These are phyloP conservation scores for Takashimella koratensis DNA, from an alignment of 1,284 basidiomycete genomes.

Conservation along the genomic window DNA sequence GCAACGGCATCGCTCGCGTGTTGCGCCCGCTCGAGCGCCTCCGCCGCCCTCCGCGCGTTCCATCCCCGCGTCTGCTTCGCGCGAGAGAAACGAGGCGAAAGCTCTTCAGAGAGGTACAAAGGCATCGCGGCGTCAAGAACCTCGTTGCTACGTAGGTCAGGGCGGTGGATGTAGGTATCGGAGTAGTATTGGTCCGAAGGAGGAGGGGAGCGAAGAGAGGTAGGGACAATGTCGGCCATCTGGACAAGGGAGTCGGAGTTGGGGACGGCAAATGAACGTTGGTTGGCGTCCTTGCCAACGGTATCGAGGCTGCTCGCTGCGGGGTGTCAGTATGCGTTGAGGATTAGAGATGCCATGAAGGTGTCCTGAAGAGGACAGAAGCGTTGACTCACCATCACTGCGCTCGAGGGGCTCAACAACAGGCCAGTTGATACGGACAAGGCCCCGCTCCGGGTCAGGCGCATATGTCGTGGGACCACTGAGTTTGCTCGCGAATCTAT, in stretches of 20 bases:
- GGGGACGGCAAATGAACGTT: slow-evolving; percentile 13
- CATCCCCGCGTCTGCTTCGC: slow-evolving; percentile 36
- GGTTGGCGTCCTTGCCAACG: slow-evolving; percentile 5
- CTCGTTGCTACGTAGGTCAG: slow-evolving; percentile 5
- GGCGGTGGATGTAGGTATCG: slow-evolving; percentile 24
- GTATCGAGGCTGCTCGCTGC: too few species aligned
- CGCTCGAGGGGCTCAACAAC: background rate
- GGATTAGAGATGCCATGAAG: too few species aligned
- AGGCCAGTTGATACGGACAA: slow-evolving; percentile 37
- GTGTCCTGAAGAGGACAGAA: too few species aligned
- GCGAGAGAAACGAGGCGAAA: slow-evolving; percentile 43
- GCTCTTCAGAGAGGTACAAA: slow-evolving; percentile 45
- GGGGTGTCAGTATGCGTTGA: too few species aligned
- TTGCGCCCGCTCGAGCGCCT: slow-evolving; percentile 19
- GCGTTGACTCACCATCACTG: background rate
- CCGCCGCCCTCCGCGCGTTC: slow-evolving; percentile 27
- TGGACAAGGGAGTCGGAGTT: slow-evolving; percentile 4
- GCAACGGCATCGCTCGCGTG: slow-evolving; percentile 22
- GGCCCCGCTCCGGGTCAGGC: slow-evolving; percentile 14
- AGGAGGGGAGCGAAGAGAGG: slow-evolving; percentile 23
- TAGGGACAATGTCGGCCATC: slow-evolving; percentile 13
- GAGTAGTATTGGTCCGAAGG: slow-evolving; percentile 20
- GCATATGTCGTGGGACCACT: slow-evolving; percentile 8
- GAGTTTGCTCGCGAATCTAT: slow-evolving; percentile 34
- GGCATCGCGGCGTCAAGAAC: slow-evolving; percentile 44